Evolutionary conservation across 2,329 filamentous ascomycete species (phyloP).

Genomic region (Aspergillus pseudoviridinutans): DNA sequence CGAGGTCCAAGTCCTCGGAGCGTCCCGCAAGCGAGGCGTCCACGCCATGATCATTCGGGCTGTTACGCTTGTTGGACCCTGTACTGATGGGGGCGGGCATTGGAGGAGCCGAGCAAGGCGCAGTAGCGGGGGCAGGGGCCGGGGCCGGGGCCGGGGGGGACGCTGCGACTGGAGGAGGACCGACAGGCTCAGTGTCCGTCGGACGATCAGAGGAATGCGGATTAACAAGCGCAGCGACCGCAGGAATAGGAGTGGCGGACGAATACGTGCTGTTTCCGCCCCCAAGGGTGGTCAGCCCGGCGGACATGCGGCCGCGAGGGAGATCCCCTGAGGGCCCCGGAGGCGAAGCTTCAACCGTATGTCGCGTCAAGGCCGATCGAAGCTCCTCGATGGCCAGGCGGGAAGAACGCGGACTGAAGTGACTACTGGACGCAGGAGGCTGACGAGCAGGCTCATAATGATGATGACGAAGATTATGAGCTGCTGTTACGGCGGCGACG

Average conservation of each 20-base stretch:
- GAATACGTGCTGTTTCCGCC: slow-evolving; percentile 23
- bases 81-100: slow-evolving; percentile 27
- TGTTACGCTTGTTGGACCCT: slow-evolving; percentile 35
- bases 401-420: slow-evolving; percentile 32
- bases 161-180: slow-evolving; percentile 13
- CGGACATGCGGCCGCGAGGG: slow-evolving; percentile 32
- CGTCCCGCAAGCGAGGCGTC: slow-evolving; percentile 19
- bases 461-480: slow-evolving; percentile 11
- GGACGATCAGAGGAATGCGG: slow-evolving; percentile 7
- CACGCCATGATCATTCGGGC: slow-evolving; percentile 22
- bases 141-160: slow-evolving; percentile 16
- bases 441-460: slow-evolving; percentile 30
- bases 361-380: slow-evolving; percentile 35
- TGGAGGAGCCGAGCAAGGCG: slow-evolving; percentile 17
- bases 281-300: slow-evolving; percentile 31
- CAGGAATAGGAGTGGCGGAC: slow-evolving; percentile 14
- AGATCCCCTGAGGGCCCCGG: slow-evolving; percentile 31
- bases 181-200: slow-evolving; percentile 9
- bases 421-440: slow-evolving; percentile 18
- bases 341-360: slow-evolving; percentile 34
- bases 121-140: slow-evolving; percentile 14
- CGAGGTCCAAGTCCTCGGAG: slow-evolving; percentile 19
- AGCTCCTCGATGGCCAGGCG: slow-evolving; percentile 39
- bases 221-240: slow-evolving; percentile 10
- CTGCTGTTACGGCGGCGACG: slow-evolving; percentile 7